Evolutionary conservation across 495 filamentous ascomycete species (phyloP).

Genomic region (Hypoxylon fragiforme): DNA sequence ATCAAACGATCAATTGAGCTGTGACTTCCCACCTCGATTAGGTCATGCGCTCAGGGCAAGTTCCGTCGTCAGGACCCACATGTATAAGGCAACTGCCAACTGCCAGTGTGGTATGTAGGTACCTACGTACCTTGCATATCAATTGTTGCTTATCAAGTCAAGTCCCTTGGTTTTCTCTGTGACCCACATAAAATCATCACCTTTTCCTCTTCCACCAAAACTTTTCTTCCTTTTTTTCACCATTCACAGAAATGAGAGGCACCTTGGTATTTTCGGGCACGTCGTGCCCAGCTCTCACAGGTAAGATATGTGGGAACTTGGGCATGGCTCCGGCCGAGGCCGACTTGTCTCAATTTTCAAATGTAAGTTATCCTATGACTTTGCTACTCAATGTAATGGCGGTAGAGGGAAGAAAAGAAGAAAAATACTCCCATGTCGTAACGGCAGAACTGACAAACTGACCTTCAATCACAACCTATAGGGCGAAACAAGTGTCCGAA

Average conservation of each 20-base stretch:
- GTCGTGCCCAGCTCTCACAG: constrained; percentile 58
- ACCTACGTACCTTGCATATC: not conserved
- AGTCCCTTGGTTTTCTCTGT: not conserved
- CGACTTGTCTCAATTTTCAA: constrained; percentile 63
- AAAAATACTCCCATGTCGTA: constrained; percentile 65
- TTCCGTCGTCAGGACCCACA: too few species aligned
- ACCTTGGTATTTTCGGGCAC: constrained; percentile 61
- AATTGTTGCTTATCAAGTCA: constrained; percentile 18
- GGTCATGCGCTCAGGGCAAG: too few species aligned
- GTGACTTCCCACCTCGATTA: too few species aligned
- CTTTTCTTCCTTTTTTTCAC: constrained; percentile 32
- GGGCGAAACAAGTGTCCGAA: constrained; percentile 95
- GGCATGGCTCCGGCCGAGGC: constrained; percentile 60
- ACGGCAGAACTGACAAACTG: constrained; percentile 66
- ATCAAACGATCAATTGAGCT: too few species aligned
- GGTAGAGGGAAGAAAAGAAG: constrained; percentile 4
- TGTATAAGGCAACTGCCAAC: too few species aligned
- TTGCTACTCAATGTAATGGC: constrained; percentile 1
- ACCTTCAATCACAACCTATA: constrained; percentile 70
- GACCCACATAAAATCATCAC: constrained; percentile 36
- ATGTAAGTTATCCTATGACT: constrained; percentile 46
- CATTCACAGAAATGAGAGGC: constrained; percentile 54
- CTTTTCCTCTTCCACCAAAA: constrained; percentile 30
- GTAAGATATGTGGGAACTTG: constrained; percentile 62
- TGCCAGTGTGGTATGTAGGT: too few species aligned